phyloP scores from a whole-genome alignment of 2,329 filamentous ascomycete species.

The Trichoderma brevicompactum region DNA sequence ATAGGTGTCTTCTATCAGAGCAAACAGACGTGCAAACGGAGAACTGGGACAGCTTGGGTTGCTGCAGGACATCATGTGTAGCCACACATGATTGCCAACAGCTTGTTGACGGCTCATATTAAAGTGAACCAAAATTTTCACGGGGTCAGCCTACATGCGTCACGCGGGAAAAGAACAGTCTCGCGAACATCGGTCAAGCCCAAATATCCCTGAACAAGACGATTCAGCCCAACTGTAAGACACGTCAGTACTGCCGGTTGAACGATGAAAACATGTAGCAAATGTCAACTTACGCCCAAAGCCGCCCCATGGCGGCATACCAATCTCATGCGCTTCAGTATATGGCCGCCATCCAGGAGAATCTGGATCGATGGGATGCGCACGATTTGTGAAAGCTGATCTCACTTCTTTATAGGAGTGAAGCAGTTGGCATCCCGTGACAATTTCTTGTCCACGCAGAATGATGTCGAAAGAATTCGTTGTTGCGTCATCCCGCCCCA shows the following conservation, averaged over 20 bases:
- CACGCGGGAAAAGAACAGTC: conserved; percentile 7
- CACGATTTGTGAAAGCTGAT: conserved; percentile 3
- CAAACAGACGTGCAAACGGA: too few species aligned
- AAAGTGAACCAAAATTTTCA: neutral
- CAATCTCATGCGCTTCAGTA: conserved; percentile 1
- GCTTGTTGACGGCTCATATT: too few species aligned
- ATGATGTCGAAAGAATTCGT: conserved; percentile 14
- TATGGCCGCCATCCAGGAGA: conserved; percentile 3
- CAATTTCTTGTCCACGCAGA: conserved; percentile 7
- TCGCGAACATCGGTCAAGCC: conserved; percentile 4
- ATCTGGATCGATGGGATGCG: conserved; percentile 10
- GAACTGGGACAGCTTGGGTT: too few species aligned
- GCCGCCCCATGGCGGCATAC: conserved; percentile 14
- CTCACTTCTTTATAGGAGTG: conserved; percentile 7
- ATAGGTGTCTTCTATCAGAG: too few species aligned
- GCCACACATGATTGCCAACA: too few species aligned
- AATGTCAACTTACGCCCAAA: conserved; percentile 7
- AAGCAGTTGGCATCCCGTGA: conserved; percentile 6
- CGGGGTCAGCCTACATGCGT: neutral
- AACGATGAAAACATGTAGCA: neutral
- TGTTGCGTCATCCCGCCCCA: neutral
- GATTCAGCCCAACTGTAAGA: conserved; percentile 10
- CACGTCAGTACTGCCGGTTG: neutral
- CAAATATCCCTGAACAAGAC: conserved; percentile 11
- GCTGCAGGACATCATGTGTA: too few species aligned